Conservation (phyloP, 805 yeast genomes). For the Maudiozyma barnettii region DNA sequence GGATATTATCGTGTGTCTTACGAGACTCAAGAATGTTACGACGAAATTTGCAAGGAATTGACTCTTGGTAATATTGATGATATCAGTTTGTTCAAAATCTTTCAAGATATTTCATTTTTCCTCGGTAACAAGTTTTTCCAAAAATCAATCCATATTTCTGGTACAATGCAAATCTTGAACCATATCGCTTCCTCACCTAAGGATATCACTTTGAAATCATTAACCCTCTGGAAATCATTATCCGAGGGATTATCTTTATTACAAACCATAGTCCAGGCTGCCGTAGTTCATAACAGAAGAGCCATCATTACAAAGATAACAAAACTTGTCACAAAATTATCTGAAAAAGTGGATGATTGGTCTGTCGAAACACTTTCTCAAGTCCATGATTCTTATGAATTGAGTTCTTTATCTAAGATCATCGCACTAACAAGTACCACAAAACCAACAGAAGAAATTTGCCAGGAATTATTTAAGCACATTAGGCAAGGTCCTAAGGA, state of each 20-base stretch:
- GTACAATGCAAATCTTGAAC: slow-evolving; percentile 22
- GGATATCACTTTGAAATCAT: not conserved
- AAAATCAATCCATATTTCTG: slow-evolving; percentile 19
- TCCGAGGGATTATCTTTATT: slow-evolving; percentile 22
- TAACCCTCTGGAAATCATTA: slow-evolving; percentile 20
- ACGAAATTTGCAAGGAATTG: slow-evolving; percentile 16
- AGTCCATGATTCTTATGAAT: slow-evolving; percentile 25
- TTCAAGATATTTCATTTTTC: slow-evolving; percentile 28
- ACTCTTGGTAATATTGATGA: slow-evolving; percentile 16
- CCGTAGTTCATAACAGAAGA: slow-evolving; percentile 6
- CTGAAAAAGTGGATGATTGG: not conserved
- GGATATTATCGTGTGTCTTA: slow-evolving; percentile 46
- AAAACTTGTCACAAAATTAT: not conserved
- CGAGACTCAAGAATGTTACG: slow-evolving; percentile 22
- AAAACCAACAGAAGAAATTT: slow-evolving; percentile 23
- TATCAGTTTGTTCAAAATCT: slow-evolving; percentile 24
- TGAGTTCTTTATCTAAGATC: slow-evolving; percentile 26
- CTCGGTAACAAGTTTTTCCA: slow-evolving; percentile 26
- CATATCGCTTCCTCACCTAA: slow-evolving; percentile 3
- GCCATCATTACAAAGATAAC: slow-evolving; percentile 1
- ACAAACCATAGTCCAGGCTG: slow-evolving; percentile 11
- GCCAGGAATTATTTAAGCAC: slow-evolving; percentile 37
- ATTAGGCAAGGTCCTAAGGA: slow-evolving; percentile 44
- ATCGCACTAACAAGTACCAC: slow-evolving; percentile 14
- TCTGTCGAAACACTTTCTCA: not conserved